Base-by-base conservation (phyloP, 768 basidiomycete genomes). In the Melanogaster broomeanus region DNA sequence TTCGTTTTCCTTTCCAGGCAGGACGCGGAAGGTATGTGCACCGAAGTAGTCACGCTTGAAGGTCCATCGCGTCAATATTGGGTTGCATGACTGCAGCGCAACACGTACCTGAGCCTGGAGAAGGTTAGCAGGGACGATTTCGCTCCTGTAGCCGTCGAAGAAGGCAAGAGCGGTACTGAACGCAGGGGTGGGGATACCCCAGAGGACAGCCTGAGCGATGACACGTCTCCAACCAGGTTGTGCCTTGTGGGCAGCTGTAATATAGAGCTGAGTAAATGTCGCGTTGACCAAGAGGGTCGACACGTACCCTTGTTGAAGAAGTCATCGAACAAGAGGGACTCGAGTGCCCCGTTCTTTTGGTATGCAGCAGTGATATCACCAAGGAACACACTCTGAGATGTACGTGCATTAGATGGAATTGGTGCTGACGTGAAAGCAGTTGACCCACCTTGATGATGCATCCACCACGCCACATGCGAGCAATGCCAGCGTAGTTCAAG, bases 151-250 rank as follows among this genome's bases (percentile, higher is more conserved):
- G 24, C 97, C 96, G 69, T 98, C 97, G 74, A 96, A 97, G 87
- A 98, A 99, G 53, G 96, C 92, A 43, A 98, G 82, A 42, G 96
- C 96, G 37, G 96, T 98, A 78, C 90, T 91, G 78, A 94, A 93
- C n/a, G 94, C 94, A 28, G 97, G 95, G 30, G 93, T 89, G 55
- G 97, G 91, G 68, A 97, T 94, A 67, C 97, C 97, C 92, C 93
- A 98, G 51, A 98, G 89, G 55, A 90, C 87, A 53, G 91, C 90
- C 72, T 98, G 97, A 46, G 97, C 97, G 62, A 93, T 82, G 49
- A 98, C 87, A 58, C 97, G 93, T 72, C 97, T 84, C 97, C 97
- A 99, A 53, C 97, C 97, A 54, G 93, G 89, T 72, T 98, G 96
- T 41, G 96, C 96, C 63, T 81, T 90, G 77, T 93, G 89, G 56